Conservation (phyloP, 345 rosid species). For the Gossypium australe region DNA sequence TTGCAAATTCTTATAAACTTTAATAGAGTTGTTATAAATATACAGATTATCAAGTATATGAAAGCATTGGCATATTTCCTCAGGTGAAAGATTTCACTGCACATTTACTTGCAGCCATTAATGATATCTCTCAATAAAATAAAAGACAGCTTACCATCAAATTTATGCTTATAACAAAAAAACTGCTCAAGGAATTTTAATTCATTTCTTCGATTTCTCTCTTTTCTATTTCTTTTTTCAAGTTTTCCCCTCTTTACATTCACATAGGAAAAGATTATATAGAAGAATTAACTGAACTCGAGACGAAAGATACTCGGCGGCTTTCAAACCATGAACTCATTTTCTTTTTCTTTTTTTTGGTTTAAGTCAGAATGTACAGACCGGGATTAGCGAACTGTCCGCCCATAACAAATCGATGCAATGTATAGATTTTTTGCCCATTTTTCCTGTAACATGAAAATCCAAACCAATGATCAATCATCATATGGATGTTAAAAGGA, state of each 20-base stretch:
- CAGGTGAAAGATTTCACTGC: not conserved
- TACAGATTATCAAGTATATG: not conserved
- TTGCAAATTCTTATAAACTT: too few relatives aligned
- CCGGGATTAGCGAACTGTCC: constrained; percentile 51
- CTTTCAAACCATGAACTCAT: constrained; percentile 26
- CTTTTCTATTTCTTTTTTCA: too few relatives aligned
- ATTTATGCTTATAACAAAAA: too few relatives aligned
- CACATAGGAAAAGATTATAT: constrained; percentile 14
- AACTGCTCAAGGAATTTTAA: not conserved
- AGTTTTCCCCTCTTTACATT: constrained; percentile 17
- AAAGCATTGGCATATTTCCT: not conserved
- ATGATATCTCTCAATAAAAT: too few relatives aligned
- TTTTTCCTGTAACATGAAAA: constrained; percentile 44
- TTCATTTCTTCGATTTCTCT: constrained; percentile 1
- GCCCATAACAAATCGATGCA: constrained; percentile 60
- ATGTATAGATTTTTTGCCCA: constrained; percentile 69
- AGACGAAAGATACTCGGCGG: constrained; percentile 20
- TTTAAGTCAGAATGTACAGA: constrained; percentile 10
- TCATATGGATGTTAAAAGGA: not conserved
- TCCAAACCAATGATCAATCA: not conserved
- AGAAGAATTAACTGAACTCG: constrained; percentile 10
- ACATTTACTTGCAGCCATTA: constrained; percentile 15
- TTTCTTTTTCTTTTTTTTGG: not conserved
- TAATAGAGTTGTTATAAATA: not conserved
- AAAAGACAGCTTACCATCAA: too few relatives aligned